Evolutionary conservation across 1,284 basidiomycete genomes (phyloP).

Genomic region (Leccinum fuscescens): DNA sequence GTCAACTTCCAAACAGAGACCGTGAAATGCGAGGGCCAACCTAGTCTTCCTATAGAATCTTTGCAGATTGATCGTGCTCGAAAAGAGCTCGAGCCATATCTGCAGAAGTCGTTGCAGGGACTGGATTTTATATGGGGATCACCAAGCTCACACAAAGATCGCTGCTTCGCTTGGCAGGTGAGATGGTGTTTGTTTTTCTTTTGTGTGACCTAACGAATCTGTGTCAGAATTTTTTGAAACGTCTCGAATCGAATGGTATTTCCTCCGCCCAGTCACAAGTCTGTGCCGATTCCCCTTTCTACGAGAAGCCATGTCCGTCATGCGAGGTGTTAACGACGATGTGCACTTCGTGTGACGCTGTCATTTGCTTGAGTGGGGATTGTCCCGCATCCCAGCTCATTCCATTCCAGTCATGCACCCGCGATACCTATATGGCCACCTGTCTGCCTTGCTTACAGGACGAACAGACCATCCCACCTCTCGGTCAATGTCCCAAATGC

Average conservation of each 20-base stretch:
- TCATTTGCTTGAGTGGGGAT: conserved; percentile 20
- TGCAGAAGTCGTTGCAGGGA: not conserved
- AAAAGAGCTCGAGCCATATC: not conserved
- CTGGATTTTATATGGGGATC: not conserved
- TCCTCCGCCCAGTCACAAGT: not conserved
- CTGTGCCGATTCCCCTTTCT: not conserved
- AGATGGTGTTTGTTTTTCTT: not conserved
- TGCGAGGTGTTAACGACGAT: conserved; percentile 11
- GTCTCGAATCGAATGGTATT: not conserved
- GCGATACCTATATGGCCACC: not conserved
- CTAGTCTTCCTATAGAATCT: not conserved
- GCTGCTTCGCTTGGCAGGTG: not conserved
- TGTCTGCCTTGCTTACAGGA: conserved; percentile 17
- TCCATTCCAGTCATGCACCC: conserved; percentile 13
- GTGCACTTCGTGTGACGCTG: conserved; percentile 13
- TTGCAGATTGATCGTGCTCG: not conserved
- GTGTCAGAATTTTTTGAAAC: not conserved
- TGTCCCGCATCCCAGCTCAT: conserved; percentile 17
- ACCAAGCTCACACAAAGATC: no score
- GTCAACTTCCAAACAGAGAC: not conserved
- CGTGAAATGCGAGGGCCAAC: not conserved
- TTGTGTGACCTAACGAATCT: no score
- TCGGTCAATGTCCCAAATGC: conserved; percentile 26
- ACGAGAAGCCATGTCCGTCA: conserved; percentile 13
- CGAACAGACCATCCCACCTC: conserved; percentile 9